Evolutionary conservation across 306 rosid species (phyloP).

Genomic region (Ziziphus jujuba): DNA sequence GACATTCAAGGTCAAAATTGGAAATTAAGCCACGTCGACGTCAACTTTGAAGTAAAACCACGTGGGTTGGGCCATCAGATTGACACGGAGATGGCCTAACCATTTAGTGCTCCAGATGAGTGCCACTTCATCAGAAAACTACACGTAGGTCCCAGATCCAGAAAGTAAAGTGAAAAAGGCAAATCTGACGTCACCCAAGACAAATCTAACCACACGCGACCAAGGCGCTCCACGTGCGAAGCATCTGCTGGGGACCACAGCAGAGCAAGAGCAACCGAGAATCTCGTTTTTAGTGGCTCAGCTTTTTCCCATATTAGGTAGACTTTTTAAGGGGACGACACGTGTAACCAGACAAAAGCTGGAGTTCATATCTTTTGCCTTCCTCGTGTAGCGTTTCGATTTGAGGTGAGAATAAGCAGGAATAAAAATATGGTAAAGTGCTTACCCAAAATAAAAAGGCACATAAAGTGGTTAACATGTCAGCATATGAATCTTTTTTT

Average conservation of each 20-base stretch:
- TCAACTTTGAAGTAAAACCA: background rate
- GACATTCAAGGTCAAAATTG: background rate
- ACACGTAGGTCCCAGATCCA: background rate
- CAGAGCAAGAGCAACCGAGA: background rate
- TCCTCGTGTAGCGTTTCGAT: background rate
- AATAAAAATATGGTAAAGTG: background rate
- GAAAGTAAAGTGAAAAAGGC: conserved; percentile 19
- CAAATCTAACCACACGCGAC: background rate
- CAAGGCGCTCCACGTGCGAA: background rate
- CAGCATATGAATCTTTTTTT: no score
- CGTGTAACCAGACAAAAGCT: background rate
- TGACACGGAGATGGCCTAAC: background rate
- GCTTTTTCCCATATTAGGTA: background rate
- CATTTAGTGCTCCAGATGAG: no score
- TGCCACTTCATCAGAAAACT: conserved; percentile 2
- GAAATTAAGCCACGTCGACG: background rate
- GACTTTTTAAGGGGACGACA: background rate
- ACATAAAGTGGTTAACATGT: background rate
- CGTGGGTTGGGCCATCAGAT: background rate
- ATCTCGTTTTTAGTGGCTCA: conserved; percentile 14
- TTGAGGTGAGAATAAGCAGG: background rate
- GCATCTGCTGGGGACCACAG: background rate
- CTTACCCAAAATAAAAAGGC: no score
- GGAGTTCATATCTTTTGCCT: background rate
- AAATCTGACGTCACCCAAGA: conserved; percentile 1